Conservation (phyloP, 331 rosid genomes). For the Stylosanthes scabra region DNA sequence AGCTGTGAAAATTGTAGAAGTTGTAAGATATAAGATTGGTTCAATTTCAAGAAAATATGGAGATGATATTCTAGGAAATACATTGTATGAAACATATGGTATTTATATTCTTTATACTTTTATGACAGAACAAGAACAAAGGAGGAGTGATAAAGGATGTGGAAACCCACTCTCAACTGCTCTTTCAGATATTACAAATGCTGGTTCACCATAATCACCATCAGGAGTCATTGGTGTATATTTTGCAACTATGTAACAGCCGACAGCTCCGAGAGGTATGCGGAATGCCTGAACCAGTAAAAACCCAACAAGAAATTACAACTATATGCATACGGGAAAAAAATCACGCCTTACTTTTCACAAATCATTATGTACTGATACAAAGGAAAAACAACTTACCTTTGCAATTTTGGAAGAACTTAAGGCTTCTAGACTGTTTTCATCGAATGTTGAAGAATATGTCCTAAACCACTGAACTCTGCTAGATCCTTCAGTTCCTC, state of each 20-base stretch:
- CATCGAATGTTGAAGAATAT: conserved; percentile 63
- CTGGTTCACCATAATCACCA: conserved; percentile 93
- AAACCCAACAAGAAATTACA: conserved; percentile 33
- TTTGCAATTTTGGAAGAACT: conserved; percentile 90
- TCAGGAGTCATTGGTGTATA: conserved; percentile 85
- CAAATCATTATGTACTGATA: background rate
- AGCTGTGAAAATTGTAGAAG: conserved; percentile 53
- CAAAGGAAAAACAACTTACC: conserved; percentile 18
- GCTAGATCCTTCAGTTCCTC: conserved; percentile 95
- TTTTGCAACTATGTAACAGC: conserved; percentile 83
- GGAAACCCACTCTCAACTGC: conserved; percentile 84
- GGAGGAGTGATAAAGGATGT: conserved; percentile 16
- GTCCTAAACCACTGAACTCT: conserved; percentile 99
- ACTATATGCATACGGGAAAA: background rate
- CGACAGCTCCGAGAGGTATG: conserved; percentile 96
- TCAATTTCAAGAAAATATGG: conserved; percentile 17
- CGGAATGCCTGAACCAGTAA: conserved; percentile 79
- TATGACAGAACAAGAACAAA: conserved; percentile 23
- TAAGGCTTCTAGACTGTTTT: conserved; percentile 76
- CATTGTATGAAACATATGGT: conserved; percentile 10
- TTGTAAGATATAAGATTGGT: conserved; percentile 13
- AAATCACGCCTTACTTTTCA: background rate
- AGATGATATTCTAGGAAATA: background rate
- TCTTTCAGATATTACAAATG: conserved; percentile 72
- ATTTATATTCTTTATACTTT: conserved; percentile 18